Conservation (phyloP, 2,329 filamentous ascomycete genomes). For the Penicillium sumatraense region DNA sequence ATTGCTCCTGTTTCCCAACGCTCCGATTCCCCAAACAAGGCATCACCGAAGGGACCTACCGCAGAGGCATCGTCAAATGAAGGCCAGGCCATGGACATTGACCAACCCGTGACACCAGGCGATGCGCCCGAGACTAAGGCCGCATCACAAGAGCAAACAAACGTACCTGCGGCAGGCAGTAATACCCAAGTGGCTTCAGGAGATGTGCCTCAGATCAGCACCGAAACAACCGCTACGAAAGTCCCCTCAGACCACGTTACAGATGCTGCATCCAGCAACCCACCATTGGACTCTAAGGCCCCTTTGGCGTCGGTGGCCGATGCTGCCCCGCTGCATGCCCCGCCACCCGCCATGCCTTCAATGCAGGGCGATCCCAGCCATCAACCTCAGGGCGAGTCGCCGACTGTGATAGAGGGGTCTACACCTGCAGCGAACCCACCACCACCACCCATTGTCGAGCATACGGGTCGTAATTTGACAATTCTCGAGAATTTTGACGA, state of each 20-base stretch:
- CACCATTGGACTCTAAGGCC: slow-evolving; percentile 10
- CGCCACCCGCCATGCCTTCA: slow-evolving; percentile 12
- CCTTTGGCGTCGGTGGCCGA: slow-evolving; percentile 7
- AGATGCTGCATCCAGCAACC: slow-evolving; percentile 6
- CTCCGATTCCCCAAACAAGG: background rate
- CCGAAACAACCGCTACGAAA: background rate
- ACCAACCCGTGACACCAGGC: slow-evolving; percentile 9
- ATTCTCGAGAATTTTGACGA: slow-evolving; percentile 64
- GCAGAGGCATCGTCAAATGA: background rate
- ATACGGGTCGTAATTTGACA: slow-evolving; percentile 61
- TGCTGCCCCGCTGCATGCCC: slow-evolving; percentile 12
- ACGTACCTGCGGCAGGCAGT: background rate
- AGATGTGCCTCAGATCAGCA: slow-evolving; percentile 1
- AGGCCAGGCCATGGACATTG: slow-evolving; percentile 22
- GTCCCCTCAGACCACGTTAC: slow-evolving; percentile 1
- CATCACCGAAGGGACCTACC: background rate
- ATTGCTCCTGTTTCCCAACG: background rate
- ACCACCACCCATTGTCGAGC: slow-evolving; percentile 48
- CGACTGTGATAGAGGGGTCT: slow-evolving; percentile 21
- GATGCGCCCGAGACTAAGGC: slow-evolving; percentile 8
- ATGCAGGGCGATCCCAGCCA: slow-evolving; percentile 6
- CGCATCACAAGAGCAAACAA: background rate
- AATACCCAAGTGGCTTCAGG: slow-evolving; percentile 9
- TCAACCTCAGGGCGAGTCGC: slow-evolving; percentile 9
- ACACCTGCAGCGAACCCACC: slow-evolving; percentile 32